phyloP scores from a whole-genome alignment of 805 yeast species.

The Lipomyces spencermartinsiae region DNA sequence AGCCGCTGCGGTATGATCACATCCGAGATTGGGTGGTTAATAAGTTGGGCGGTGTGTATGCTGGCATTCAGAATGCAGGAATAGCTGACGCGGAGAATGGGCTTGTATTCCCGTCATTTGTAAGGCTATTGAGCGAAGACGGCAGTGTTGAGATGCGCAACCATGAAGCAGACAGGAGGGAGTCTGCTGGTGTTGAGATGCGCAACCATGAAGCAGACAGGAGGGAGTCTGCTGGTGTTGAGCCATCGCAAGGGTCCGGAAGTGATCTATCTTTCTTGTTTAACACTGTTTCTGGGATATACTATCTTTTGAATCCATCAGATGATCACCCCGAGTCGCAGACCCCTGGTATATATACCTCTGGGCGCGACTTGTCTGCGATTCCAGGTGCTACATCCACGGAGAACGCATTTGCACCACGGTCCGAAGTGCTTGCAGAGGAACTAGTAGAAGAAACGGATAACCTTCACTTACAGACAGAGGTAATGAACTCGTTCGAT shows the following conservation, averaged over 20 bases:
- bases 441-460: background rate
- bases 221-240: background rate
- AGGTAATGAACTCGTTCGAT: background rate
- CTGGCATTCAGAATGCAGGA: constrained; percentile 9
- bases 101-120: background rate
- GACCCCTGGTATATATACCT: background rate
- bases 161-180: background rate
- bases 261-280: constrained; percentile 12
- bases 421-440: background rate
- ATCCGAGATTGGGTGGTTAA: constrained; percentile 14
- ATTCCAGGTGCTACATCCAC: background rate
- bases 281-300: constrained; percentile 11
- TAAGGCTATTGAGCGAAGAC: constrained; percentile 1
- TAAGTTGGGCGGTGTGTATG: constrained; percentile 10
- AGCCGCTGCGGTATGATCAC: constrained; percentile 5
- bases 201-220: background rate
- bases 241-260: background rate
- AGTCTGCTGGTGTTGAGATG: background rate
- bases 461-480: background rate
- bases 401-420: background rate
- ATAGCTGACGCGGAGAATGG: constrained; percentile 5
- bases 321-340: background rate
- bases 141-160: background rate
- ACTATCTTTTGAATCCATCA: constrained; percentile 8
- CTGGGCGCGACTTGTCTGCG: background rate